Conservation (phyloP, 768 basidiomycete species). For the Boletus rubescentipes region DNA sequence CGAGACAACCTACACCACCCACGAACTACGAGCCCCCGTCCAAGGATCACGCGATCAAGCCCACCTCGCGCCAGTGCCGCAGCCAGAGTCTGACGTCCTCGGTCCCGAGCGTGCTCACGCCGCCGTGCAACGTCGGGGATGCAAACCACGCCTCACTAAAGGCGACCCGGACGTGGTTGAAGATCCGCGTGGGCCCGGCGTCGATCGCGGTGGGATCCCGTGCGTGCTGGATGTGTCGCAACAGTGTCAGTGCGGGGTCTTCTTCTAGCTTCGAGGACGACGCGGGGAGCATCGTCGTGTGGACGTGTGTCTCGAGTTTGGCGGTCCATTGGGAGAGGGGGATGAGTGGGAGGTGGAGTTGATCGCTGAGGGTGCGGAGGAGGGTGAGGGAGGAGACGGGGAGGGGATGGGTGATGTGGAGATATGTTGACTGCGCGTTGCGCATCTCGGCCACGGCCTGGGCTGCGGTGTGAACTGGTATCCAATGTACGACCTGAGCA, state of each 20-base stretch:
- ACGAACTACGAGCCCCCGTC: background rate
- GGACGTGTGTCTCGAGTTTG: slow-evolving; percentile 3
- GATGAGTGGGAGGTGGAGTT: slow-evolving; percentile 10
- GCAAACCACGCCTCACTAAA: slow-evolving; percentile 9
- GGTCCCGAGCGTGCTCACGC: background rate
- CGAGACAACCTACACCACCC: too few relatives aligned
- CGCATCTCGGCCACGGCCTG: slow-evolving; percentile 17
- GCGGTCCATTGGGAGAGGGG: slow-evolving; percentile 12
- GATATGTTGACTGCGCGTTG: background rate
- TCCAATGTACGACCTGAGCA: background rate
- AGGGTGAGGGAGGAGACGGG: slow-evolving; percentile 10
- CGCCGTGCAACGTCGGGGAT: slow-evolving; percentile 7
- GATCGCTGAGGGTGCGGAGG: slow-evolving; percentile 3
- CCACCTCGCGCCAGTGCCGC: slow-evolving; percentile 7
- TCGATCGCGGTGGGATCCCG: background rate
- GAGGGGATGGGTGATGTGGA: slow-evolving; percentile 13
- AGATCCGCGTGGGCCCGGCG: background rate
- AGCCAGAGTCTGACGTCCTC: slow-evolving; percentile 12
- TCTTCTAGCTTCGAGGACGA: background rate
- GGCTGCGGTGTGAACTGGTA: slow-evolving; percentile 11
- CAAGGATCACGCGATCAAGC: background rate
- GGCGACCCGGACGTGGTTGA: background rate
- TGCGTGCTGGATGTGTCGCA: background rate
- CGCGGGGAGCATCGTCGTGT: background rate
- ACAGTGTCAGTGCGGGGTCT: slow-evolving; percentile 4